Conservation (phyloP, 2,329 filamentous ascomycete genomes). For the Aspergillus sp. region DNA sequence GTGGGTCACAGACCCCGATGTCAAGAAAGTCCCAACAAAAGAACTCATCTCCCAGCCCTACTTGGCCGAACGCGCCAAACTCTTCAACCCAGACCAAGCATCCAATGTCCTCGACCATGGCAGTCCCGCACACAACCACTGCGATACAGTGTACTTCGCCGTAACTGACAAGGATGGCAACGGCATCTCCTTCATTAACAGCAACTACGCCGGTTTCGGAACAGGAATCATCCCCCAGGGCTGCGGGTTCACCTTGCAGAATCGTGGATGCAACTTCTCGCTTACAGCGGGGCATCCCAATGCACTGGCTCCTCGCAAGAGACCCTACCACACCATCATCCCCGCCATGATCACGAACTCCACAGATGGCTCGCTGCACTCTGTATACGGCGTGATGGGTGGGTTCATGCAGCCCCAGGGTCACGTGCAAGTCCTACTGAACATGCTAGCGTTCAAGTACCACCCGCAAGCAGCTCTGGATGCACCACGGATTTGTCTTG, state of each 20-base stretch:
- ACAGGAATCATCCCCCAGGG: slow-evolving; percentile 75
- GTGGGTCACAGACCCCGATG: slow-evolving; percentile 81
- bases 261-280: slow-evolving; percentile 81
- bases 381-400: slow-evolving; percentile 93
- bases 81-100: slow-evolving; percentile 53
- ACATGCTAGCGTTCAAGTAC: slow-evolving; percentile 74
- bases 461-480: slow-evolving; percentile 85
- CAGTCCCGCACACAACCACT: slow-evolving; percentile 74
- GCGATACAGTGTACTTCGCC: slow-evolving; percentile 92
- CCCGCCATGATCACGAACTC: slow-evolving; percentile 80
- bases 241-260: slow-evolving; percentile 91
- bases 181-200: slow-evolving; percentile 94
- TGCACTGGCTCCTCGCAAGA: slow-evolving; percentile 68
- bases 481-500: slow-evolving; percentile 83
- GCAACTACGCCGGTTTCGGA: slow-evolving; percentile 81
- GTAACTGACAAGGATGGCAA: slow-evolving; percentile 77
- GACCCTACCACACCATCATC: slow-evolving; percentile 97
- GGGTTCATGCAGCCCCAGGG: slow-evolving; percentile 98
- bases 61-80: slow-evolving; percentile 60
- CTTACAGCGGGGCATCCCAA: slow-evolving; percentile 69
- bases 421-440: slow-evolving; percentile 85
- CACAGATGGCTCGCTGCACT: slow-evolving; percentile 66
- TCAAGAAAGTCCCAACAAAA: slow-evolving; percentile 60
- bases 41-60: slow-evolving; percentile 67
- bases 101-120: slow-evolving; percentile 58